These are phyloP conservation scores for Talaromyces pinophilus DNA, from an alignment of 2,329 filamentous ascomycete species.

Conservation along the genomic window DNA sequence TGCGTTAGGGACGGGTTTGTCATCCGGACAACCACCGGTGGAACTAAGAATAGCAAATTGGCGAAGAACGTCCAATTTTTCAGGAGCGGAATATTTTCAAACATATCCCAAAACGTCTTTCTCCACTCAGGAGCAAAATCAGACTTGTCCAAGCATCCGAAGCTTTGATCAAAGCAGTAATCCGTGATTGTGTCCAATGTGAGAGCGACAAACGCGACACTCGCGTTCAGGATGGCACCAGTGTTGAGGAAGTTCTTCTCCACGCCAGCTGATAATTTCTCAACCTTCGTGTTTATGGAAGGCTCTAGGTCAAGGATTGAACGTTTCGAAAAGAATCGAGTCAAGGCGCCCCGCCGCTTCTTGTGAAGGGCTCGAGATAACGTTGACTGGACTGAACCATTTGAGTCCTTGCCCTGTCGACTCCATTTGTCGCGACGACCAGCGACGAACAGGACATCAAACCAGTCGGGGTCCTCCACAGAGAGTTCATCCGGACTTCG, in stretches of 20 bases:
- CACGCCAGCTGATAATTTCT: background rate
- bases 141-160: background rate
- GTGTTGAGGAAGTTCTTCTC: background rate
- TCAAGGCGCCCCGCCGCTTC: background rate
- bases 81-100: background rate
- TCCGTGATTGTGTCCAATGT: background rate
- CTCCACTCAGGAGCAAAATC: background rate
- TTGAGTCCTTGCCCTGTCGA: background rate
- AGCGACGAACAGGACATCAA: background rate
- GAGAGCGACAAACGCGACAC: background rate
- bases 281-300: background rate
- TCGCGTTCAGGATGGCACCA: background rate
- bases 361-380: background rate
- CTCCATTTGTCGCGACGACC: background rate
- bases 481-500: background rate
- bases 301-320: background rate
- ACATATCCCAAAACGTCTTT: conserved; percentile 1
- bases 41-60: background rate
- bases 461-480: background rate
- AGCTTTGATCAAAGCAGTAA: background rate
- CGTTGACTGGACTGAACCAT: background rate
- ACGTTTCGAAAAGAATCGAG: background rate
- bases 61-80: background rate
- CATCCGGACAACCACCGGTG: background rate
- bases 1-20: background rate